Base-by-base conservation (phyloP, 371 early-diverging fungal species). In the Actinomortierella wolfii region DNA sequence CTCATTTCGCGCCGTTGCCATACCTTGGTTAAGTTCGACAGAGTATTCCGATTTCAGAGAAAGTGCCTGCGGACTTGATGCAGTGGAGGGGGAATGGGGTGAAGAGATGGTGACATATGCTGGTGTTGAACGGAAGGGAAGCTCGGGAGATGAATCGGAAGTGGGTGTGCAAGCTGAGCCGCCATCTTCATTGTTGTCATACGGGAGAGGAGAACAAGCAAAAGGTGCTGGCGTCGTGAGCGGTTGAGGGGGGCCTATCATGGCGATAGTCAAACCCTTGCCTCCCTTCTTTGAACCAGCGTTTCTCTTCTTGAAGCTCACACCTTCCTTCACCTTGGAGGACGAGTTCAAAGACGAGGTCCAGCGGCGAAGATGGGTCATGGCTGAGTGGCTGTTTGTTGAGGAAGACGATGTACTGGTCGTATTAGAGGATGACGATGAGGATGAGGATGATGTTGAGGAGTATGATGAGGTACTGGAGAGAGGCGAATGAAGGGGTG, bases 121-220 rank as follows among this genome's bases (percentile, higher is more conserved):
- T 44, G 21, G 24, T 47, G 34, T 49, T 43, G 29, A 61, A 11
- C 17, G 65, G 65, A 0, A 52, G 41, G 6, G 59, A 59, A 28
- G 56, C 59, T n/a, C 61, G 61, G 14, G 55, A 42, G 42, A 28
- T 70, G 47, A 56, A 39, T n/a, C 55, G 49, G 59, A 49, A 14
- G 69, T 51, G 17, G 28, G 59, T 24, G 68, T 54, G 20, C 3
- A 14, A 13, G 41, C 13, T 1, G 34, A 51, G 6, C 46, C 54
- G 2, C 15, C 13, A 13, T 21, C 21, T 47, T 18, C 47, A 47
- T 18, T 21, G 21, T 47, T 20, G 47, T 11, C 8, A 20, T 73
- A 73, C 15, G 73, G 73, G 5, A 73, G 49, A 13, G 73, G 73
- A 1, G 73, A 66, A 40, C 73, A 73, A 3, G 67, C 67, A 42